Evolutionary conservation across 495 filamentous ascomycete genomes (phyloP).

Genomic region (Xylaria acuta): DNA sequence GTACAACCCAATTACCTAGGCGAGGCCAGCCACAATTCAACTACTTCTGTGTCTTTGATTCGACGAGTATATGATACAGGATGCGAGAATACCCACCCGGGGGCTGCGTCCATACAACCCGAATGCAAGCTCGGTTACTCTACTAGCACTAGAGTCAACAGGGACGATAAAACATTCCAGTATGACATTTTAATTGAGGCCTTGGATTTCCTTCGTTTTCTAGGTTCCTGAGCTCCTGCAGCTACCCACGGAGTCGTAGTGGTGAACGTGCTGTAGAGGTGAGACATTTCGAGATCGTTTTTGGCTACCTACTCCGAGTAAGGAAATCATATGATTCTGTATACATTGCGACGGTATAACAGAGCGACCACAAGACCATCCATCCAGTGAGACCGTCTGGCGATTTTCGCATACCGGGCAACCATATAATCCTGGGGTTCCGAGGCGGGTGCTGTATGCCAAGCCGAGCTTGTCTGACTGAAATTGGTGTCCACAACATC

Average conservation of each 20-base stretch:
- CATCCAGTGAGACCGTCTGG: conserved; percentile 5
- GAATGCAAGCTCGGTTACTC: neutral
- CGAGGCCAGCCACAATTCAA: conserved; percentile 1
- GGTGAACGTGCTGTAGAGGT: too few relatives aligned
- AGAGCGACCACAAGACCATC: neutral
- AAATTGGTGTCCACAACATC: conserved; percentile 3
- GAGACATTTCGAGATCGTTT: too few relatives aligned
- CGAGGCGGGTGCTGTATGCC: neutral
- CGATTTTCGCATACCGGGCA: neutral
- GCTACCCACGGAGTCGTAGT: too few relatives aligned
- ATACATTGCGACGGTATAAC: neutral
- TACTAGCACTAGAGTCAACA: neutral
- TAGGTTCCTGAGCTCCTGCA: too few relatives aligned
- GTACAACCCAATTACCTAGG: neutral
- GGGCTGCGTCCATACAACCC: neutral
- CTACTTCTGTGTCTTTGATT: conserved; percentile 1
- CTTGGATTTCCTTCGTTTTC: too few relatives aligned
- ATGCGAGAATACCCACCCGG: neutral
- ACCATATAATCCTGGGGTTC: neutral
- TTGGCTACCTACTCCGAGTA: too few relatives aligned
- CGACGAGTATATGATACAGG: neutral
- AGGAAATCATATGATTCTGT: too few relatives aligned
- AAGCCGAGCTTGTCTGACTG: conserved; percentile 7
- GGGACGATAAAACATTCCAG: conserved; percentile 5
- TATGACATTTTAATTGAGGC: too few relatives aligned